Evolutionary conservation across 2,329 filamentous ascomycete species (phyloP).

Genomic region (Cercospora canescens): DNA sequence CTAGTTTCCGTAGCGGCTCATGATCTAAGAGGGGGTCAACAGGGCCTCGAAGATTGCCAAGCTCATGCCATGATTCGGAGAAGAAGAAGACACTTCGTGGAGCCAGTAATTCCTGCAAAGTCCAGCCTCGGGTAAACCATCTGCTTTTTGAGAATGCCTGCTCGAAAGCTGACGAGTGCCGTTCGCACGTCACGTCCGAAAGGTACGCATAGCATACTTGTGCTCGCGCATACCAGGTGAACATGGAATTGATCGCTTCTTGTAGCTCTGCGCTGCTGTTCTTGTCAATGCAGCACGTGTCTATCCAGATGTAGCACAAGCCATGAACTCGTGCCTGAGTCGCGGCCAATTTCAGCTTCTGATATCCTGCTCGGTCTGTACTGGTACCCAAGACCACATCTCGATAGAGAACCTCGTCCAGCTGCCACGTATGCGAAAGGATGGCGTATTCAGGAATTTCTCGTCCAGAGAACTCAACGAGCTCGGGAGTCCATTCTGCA

Average conservation of each 20-base stretch:
- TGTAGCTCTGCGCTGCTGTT: neutral
- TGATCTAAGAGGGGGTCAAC: neutral
- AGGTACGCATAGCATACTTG: neutral
- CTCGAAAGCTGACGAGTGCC: neutral
- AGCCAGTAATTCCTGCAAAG: neutral
- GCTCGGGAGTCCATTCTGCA: neutral
- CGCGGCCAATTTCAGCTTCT: neutral
- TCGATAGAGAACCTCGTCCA: neutral
- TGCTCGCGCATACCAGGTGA: neutral
- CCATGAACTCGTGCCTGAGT: neutral
- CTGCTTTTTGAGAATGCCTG: neutral
- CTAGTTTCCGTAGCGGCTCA: neutral
- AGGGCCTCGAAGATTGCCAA: neutral
- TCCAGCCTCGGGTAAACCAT: neutral
- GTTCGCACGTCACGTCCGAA: neutral
- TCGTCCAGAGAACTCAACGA: neutral
- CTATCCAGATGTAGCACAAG: neutral
- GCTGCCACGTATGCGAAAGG: constrained; percentile 2
- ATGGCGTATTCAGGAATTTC: constrained; percentile 4
- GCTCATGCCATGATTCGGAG: neutral
- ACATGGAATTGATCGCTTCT: neutral
- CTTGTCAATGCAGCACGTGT: neutral
- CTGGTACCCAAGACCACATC: neutral
- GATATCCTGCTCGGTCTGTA: neutral
- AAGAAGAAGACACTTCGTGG: neutral